These are phyloP conservation scores for Bertia moriformis DNA, from an alignment of 2,329 filamentous ascomycete genomes.

Conservation along the genomic window DNA sequence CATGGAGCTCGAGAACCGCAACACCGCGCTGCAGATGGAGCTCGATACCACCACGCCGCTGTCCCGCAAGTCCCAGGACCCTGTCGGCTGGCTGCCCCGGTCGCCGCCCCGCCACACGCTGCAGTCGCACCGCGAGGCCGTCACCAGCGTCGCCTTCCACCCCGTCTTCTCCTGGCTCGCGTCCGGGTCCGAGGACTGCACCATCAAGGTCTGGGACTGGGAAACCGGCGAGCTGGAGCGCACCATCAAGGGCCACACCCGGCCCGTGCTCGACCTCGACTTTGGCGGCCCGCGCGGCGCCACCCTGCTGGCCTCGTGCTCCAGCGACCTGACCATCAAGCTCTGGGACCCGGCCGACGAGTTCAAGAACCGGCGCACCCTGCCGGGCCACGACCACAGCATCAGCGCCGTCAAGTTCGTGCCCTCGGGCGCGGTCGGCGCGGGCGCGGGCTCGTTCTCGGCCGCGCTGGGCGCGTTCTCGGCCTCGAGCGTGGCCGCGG, in stretches of 20 bases:
- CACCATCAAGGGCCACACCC: neutral
- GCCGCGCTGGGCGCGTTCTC: no score
- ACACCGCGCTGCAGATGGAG: neutral
- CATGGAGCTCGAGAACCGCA: neutral
- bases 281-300: neutral
- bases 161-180: neutral
- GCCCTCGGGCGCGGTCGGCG: slow-evolving; percentile 52
- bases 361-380: slow-evolving; percentile 60
- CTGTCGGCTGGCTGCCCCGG: neutral
- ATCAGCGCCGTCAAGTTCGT: slow-evolving; percentile 56
- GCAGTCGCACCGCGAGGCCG: neutral
- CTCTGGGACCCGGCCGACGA: slow-evolving; percentile 60
- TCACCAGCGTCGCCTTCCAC: neutral
- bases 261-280: neutral
- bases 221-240: neutral
- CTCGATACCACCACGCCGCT: neutral
- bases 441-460: slow-evolving; percentile 23
- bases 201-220: neutral
- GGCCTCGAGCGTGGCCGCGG: no score
- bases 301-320: slow-evolving; percentile 6
- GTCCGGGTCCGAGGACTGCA: neutral
- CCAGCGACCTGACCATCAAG: slow-evolving; percentile 52
- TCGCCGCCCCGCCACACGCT: neutral
- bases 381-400: slow-evolving; percentile 59
- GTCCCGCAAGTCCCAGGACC: neutral